Evolutionary conservation across 1,284 basidiomycete species (phyloP).

Genomic region (Rhodofomes roseus): DNA sequence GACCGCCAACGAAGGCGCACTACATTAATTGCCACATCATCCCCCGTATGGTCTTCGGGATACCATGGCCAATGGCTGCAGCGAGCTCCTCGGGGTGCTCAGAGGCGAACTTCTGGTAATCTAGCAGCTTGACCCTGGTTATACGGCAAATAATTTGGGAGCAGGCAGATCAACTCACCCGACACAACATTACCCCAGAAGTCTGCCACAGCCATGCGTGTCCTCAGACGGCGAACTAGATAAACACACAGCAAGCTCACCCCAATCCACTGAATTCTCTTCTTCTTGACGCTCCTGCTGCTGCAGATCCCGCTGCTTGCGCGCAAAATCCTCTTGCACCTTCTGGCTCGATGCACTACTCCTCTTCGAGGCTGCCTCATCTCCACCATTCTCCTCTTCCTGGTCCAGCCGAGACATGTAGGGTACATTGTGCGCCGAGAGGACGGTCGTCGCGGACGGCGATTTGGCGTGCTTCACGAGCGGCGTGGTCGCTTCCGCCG

Average conservation of each 20-base stretch:
- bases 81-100: slow-evolving; percentile 78
- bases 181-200: slow-evolving; percentile 97
- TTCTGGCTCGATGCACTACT: slow-evolving; percentile 59
- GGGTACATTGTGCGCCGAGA: slow-evolving; percentile 47
- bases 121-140: slow-evolving; percentile 31
- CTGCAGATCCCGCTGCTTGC: slow-evolving; percentile 45
- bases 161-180: slow-evolving; percentile 39
- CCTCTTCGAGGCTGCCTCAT: slow-evolving; percentile 28
- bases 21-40: slow-evolving; percentile 99
- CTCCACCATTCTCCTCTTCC: slow-evolving; percentile 38
- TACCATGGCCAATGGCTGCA: slow-evolving; percentile 88
- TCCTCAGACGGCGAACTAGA: background rate
- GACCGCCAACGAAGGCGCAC: slow-evolving; percentile 14
- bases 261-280: slow-evolving; percentile 60
- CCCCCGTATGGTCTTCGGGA: slow-evolving; percentile 82
- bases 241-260: slow-evolving; percentile 40
- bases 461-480: slow-evolving; percentile 51
- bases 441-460: slow-evolving; percentile 56
- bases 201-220: slow-evolving; percentile 40
- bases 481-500: slow-evolving; percentile 13
- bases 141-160: background rate
- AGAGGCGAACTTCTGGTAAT: slow-evolving; percentile 84
- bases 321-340: slow-evolving; percentile 67
- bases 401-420: slow-evolving; percentile 49
- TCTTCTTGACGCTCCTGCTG: slow-evolving; percentile 35